phyloP scores from a whole-genome alignment of 2,329 filamentous ascomycete species.

The Zelopaecilomyces penicillatus region DNA sequence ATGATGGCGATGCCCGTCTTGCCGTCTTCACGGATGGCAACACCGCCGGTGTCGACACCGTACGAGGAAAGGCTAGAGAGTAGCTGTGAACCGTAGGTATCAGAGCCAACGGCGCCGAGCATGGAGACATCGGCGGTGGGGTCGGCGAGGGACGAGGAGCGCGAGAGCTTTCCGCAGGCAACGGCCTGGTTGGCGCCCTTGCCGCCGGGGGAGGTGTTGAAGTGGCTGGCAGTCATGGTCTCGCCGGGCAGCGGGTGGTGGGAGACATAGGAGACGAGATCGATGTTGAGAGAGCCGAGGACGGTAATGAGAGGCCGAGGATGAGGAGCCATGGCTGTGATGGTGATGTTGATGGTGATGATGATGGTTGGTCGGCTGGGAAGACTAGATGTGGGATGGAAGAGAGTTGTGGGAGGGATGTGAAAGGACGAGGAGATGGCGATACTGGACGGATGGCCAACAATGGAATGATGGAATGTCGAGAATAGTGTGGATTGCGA shows the following conservation, averaged over 20 bases:
- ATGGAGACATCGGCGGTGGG: constrained; percentile 48
- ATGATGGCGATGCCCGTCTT: constrained; percentile 68
- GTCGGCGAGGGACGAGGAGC: constrained; percentile 32
- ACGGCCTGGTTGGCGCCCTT: constrained; percentile 97
- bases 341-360: not conserved
- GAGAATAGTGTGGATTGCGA: no score
- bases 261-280: constrained; percentile 80
- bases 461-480: no score
- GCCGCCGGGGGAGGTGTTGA: constrained; percentile 75
- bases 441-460: no score
- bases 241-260: constrained; percentile 80
- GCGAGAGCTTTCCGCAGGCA: constrained; percentile 74
- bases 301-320: constrained; percentile 56
- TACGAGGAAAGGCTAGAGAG: constrained; percentile 48
- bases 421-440: no score
- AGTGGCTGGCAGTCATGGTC: constrained; percentile 72
- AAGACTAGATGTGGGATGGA: not conserved
- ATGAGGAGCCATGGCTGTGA: constrained; percentile 12
- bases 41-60: constrained; percentile 52
- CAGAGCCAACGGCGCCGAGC: constrained; percentile 65
- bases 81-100: constrained; percentile 57
- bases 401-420: no score
- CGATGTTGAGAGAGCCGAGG: constrained; percentile 88
- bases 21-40: constrained; percentile 34
- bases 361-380: not conserved